These are phyloP conservation scores for Epithemia pelagica DNA, from an alignment of 108 stramenopile species.

Conservation along the genomic window DNA sequence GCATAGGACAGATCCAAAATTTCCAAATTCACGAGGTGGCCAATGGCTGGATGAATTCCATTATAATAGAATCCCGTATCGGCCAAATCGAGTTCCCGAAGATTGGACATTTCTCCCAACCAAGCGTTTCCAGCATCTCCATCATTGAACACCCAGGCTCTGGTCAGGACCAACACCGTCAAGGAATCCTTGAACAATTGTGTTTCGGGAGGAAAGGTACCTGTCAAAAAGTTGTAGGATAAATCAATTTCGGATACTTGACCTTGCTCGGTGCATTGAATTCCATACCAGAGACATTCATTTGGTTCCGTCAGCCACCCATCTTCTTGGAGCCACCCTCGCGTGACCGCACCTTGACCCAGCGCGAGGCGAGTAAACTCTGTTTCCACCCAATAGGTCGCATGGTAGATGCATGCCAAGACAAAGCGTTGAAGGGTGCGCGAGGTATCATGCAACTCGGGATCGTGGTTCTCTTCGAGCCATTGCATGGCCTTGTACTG, in stretches of 20 bases:
- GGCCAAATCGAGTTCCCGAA: not conserved
- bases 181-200: constrained; percentile 9
- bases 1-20: constrained; percentile 23
- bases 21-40: constrained; percentile 24
- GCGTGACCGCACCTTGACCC: constrained; percentile 11
- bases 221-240: constrained; percentile 29
- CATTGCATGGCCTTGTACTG: constrained; percentile 10
- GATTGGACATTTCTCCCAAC: not conserved
- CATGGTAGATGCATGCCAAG: constrained; percentile 16
- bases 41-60: constrained; percentile 18
- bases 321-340: not conserved
- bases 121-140: not conserved
- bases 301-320: constrained; percentile 1
- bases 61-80: constrained; percentile 3
- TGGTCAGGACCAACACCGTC: constrained; percentile 1
- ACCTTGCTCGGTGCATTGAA: constrained; percentile 5
- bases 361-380: constrained; percentile 5
- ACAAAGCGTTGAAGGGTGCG: constrained; percentile 15
- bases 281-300: constrained; percentile 3
- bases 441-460: not conserved
- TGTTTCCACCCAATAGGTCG: constrained; percentile 11
- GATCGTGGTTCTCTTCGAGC: not conserved
- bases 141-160: constrained; percentile 12
- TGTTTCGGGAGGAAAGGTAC: constrained; percentile 26
- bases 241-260: constrained; percentile 8